A percentile compares a stretch with the other conserved stretches of the same genome.
These are phyloP conservation scores for Neonectria punicea DNA, from an alignment of 2,329 filamentous ascomycete genomes.

Conservation along the genomic window DNA sequence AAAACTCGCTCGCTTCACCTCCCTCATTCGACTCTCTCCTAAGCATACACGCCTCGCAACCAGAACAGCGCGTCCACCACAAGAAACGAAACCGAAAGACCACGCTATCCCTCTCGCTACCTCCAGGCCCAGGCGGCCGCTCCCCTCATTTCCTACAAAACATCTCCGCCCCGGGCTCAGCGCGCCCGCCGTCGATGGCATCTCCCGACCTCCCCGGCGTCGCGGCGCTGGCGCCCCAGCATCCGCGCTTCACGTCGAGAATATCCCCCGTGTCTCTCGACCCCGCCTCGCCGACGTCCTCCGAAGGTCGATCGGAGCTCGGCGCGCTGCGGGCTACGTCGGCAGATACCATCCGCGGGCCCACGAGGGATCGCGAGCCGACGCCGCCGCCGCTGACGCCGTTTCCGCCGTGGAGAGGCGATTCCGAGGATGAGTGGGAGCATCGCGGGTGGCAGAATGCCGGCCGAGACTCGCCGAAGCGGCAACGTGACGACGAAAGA, in stretches of 20 bases:
- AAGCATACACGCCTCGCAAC: neutral
- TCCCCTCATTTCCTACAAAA: neutral
- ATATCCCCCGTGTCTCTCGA: neutral
- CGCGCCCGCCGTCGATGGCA: neutral
- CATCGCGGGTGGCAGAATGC: conserved; percentile 23
- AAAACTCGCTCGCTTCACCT: neutral
- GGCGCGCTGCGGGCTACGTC: conserved; percentile 27
- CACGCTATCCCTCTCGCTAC: neutral
- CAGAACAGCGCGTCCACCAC: neutral
- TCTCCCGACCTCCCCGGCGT: neutral
- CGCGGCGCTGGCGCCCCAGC: neutral
- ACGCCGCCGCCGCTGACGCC: conserved; percentile 40
- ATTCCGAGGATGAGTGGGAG: conserved; percentile 32
- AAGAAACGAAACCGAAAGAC: neutral
- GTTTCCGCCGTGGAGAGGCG: conserved; percentile 41
- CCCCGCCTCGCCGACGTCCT: neutral
- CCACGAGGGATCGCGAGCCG: conserved; percentile 19
- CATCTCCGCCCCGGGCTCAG: neutral
- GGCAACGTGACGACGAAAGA: conserved; percentile 11
- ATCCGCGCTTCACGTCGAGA: neutral
- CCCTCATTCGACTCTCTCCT: neutral
- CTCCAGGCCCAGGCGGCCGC: neutral
- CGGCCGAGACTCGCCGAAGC: neutral
- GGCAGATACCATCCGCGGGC: conserved; percentile 32
- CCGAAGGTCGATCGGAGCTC: neutral